A percentile compares a stretch with the other conserved stretches of the same genome.
These are phyloP conservation scores for Periconia macrospinosa DNA, from an alignment of 2,329 filamentous ascomycete genomes.

Conservation along the genomic window DNA sequence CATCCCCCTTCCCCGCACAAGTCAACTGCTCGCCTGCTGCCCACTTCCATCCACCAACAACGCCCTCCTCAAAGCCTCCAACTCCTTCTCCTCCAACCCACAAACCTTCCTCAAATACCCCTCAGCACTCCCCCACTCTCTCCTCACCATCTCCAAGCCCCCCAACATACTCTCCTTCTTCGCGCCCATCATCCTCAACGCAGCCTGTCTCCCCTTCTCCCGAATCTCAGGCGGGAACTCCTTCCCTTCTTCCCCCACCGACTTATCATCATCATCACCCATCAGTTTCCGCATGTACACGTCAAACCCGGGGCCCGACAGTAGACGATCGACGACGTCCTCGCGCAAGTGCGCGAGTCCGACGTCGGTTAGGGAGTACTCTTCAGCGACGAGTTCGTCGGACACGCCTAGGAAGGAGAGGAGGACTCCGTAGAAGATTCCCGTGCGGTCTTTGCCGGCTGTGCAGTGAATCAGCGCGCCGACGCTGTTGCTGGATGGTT, in stretches of 20 bases:
- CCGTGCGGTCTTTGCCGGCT: constrained; percentile 77
- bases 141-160: constrained; percentile 57
- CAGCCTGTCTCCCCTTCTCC: constrained; percentile 27
- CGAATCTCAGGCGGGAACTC: constrained; percentile 36
- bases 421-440: constrained; percentile 68
- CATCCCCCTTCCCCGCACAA: too few relatives aligned
- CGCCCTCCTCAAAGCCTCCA: constrained; percentile 51
- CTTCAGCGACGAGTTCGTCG: constrained; percentile 60
- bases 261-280: not conserved
- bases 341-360: constrained; percentile 55
- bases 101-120: constrained; percentile 63
- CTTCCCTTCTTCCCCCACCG: constrained; percentile 38
- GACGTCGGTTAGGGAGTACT: constrained; percentile 69
- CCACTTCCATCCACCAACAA: constrained; percentile 15
- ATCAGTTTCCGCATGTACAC: constrained; percentile 23
- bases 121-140: constrained; percentile 65
- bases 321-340: constrained; percentile 55
- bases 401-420: constrained; percentile 65
- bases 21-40: too few relatives aligned
- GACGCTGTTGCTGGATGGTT: constrained; percentile 21
- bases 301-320: constrained; percentile 35
- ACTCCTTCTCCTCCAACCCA: constrained; percentile 58
- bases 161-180: constrained; percentile 56
- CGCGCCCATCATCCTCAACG: constrained; percentile 41
- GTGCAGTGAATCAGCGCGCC: constrained; percentile 73